Conservation (phyloP, 2,329 filamentous ascomycete genomes). For the Cercospora citrullina region DNA sequence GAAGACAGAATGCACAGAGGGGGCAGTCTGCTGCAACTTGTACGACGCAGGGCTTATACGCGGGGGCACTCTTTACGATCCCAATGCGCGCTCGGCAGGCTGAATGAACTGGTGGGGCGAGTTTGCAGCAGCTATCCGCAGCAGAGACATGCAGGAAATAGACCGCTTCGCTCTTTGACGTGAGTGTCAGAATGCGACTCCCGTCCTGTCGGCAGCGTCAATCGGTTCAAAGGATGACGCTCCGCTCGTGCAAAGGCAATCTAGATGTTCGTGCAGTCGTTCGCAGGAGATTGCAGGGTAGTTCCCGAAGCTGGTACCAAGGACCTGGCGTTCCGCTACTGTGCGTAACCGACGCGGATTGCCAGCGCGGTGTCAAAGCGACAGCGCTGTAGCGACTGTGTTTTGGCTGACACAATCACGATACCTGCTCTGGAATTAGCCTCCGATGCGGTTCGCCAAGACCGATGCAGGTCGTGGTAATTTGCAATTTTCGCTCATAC, state of each 20-base stretch:
- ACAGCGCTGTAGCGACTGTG: constrained; percentile 34
- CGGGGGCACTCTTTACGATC: constrained; percentile 20
- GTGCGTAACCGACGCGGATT: constrained; percentile 34
- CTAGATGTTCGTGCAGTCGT: constrained; percentile 37
- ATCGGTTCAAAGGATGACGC: constrained; percentile 28
- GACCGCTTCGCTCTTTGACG: constrained; percentile 33
- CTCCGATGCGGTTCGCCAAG: constrained; percentile 22
- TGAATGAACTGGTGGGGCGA: constrained; percentile 29
- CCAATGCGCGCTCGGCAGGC: constrained; percentile 23
- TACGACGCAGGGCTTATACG: constrained; percentile 36
- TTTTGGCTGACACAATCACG: constrained; percentile 28
- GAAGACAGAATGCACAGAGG: constrained; percentile 24
- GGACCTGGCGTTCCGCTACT: constrained; percentile 37
- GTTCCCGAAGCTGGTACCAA: constrained; percentile 35
- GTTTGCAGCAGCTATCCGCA: constrained; percentile 38
- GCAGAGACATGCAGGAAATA: constrained; percentile 37
- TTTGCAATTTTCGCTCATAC: constrained; percentile 29
- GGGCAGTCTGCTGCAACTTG: constrained; percentile 38
- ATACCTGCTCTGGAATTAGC: constrained; percentile 29
- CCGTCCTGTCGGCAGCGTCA: constrained; percentile 23
- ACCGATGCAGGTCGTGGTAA: constrained; percentile 22
- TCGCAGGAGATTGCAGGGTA: constrained; percentile 43
- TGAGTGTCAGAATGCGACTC: constrained; percentile 30
- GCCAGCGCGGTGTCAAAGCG: constrained; percentile 33
- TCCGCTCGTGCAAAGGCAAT: constrained; percentile 26